Evolutionary conservation across 2,329 filamentous ascomycete species (phyloP).

Genomic region (Fusarium dimerum): DNA sequence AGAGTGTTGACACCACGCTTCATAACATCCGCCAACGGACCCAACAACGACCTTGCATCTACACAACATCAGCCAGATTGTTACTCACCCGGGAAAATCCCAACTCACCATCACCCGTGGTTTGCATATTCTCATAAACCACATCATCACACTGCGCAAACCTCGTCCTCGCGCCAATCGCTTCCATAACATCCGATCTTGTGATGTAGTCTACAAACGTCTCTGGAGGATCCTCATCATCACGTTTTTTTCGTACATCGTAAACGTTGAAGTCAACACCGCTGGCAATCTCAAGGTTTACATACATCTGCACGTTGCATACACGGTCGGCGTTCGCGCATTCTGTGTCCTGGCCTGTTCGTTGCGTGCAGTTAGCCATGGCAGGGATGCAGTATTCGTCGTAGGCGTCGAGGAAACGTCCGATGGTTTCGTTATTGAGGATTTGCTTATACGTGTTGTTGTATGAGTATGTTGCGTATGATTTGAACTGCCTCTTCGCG

Average conservation of each 20-base stretch:
- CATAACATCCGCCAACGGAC: constrained; percentile 45
- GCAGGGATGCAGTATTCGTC: constrained; percentile 25
- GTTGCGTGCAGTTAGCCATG: constrained; percentile 25
- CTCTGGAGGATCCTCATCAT: constrained; percentile 24
- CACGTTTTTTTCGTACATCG: constrained; percentile 42
- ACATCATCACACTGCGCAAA: constrained; percentile 27
- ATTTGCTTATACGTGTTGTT: constrained; percentile 36
- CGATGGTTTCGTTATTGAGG: constrained; percentile 19
- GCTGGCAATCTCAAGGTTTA: constrained; percentile 23
- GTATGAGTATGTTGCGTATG: constrained; percentile 35
- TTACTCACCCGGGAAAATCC: background rate
- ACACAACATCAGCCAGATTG: constrained; percentile 7
- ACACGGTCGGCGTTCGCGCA: constrained; percentile 28
- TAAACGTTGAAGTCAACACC: constrained; percentile 45
- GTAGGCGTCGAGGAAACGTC: constrained; percentile 31
- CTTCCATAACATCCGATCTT: constrained; percentile 23
- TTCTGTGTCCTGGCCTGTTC: constrained; percentile 24
- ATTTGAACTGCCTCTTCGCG: constrained; percentile 35
- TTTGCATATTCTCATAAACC: constrained; percentile 24
- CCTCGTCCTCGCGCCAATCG: constrained; percentile 26
- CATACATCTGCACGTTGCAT: constrained; percentile 31
- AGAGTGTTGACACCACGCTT: constrained; percentile 49
- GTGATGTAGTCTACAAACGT: constrained; percentile 27
- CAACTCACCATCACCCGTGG: constrained; percentile 25
- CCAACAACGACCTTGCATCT: constrained; percentile 47